Percentiles rank a stretch among this genome's conserved stretches.
These are phyloP conservation scores for Serpula lacrymans DNA, from an alignment of 768 basidiomycete genomes.

Conservation along the genomic window DNA sequence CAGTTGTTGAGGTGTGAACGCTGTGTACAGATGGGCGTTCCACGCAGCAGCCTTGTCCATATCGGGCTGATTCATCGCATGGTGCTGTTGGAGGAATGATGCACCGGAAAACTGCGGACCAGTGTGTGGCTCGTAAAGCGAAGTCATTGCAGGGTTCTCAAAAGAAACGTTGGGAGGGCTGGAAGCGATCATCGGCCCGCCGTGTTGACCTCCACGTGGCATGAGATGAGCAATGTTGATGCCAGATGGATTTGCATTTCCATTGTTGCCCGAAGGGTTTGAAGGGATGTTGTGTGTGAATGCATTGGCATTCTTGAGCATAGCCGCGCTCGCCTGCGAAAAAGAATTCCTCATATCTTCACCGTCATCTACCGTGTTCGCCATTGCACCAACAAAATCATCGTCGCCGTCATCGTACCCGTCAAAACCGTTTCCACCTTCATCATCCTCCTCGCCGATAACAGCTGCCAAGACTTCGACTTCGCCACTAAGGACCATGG, in stretches of 20 bases:
- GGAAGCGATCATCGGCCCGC: conserved; percentile 45
- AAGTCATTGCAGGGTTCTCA: conserved; percentile 51
- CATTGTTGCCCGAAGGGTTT: conserved; percentile 24
- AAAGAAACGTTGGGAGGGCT: conserved; percentile 40
- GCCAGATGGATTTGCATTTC: conserved; percentile 32
- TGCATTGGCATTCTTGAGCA: conserved; percentile 34
- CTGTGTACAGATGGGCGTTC: conserved; percentile 26
- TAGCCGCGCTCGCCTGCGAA: conserved; percentile 21
- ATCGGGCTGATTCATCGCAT: conserved; percentile 14
- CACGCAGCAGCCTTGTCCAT: conserved; percentile 27
- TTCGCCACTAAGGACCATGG: conserved; percentile 67
- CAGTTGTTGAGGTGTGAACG: conserved; percentile 18
- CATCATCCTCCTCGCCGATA: conserved; percentile 57
- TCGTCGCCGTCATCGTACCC: conserved; percentile 42
- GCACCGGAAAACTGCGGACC: conserved; percentile 23
- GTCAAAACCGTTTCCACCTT: conserved; percentile 34
- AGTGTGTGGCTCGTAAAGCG: conserved; percentile 39
- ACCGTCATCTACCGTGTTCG: conserved; percentile 23
- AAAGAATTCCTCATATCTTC: conserved; percentile 31
- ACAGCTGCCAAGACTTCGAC: conserved; percentile 58
- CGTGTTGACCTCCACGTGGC: conserved; percentile 20
- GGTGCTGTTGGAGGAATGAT: conserved; percentile 19
- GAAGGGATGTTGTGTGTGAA: conserved; percentile 39
- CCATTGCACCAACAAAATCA: conserved; percentile 26
- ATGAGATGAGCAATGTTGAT: conserved; percentile 23